Evolutionary conservation across 2,329 filamentous ascomycete species (phyloP).

Genomic region (Colletotrichum sansevieriae): DNA sequence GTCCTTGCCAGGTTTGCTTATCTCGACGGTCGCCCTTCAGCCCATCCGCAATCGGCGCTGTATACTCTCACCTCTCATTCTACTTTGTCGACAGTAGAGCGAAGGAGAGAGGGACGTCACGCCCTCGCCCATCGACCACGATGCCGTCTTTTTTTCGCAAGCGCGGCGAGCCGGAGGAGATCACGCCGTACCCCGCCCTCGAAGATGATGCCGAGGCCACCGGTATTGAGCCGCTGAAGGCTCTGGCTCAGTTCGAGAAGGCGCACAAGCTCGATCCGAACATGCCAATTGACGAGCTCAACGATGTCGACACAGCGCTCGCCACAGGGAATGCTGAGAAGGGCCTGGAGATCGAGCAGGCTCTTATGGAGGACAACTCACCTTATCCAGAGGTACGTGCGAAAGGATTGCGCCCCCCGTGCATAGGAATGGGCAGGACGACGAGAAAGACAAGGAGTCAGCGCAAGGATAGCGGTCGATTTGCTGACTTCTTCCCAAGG

Average conservation of each 20-base stretch:
- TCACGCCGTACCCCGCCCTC: constrained; percentile 57
- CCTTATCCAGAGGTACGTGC: constrained; percentile 72
- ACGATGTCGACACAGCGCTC: constrained; percentile 71
- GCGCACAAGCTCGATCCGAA: constrained; percentile 75
- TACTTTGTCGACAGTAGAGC: constrained; percentile 35
- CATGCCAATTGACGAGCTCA: constrained; percentile 71
- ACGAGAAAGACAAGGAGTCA: not conserved
- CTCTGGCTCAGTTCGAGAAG: constrained; percentile 69
- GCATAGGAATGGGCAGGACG: not conserved
- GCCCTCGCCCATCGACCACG: constrained; percentile 44
- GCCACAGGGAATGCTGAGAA: constrained; percentile 67
- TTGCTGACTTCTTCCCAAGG: constrained; percentile 53
- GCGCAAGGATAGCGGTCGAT: constrained; percentile 1
- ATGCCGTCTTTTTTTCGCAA: constrained; percentile 58
- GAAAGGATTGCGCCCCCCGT: not conserved
- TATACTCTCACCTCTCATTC: constrained; percentile 36
- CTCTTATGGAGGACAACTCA: constrained; percentile 73
- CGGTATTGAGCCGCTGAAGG: constrained; percentile 57
- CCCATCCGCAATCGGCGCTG: constrained; percentile 38
- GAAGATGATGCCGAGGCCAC: constrained; percentile 55
- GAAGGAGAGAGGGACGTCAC: constrained; percentile 31
- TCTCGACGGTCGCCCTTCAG: constrained; percentile 33
- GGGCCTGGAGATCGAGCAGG: constrained; percentile 69
- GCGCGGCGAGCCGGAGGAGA: constrained; percentile 60
- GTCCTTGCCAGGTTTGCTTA: constrained; percentile 30